Conservation (phyloP, 805 yeast species). For the Pichia kluyveri region DNA sequence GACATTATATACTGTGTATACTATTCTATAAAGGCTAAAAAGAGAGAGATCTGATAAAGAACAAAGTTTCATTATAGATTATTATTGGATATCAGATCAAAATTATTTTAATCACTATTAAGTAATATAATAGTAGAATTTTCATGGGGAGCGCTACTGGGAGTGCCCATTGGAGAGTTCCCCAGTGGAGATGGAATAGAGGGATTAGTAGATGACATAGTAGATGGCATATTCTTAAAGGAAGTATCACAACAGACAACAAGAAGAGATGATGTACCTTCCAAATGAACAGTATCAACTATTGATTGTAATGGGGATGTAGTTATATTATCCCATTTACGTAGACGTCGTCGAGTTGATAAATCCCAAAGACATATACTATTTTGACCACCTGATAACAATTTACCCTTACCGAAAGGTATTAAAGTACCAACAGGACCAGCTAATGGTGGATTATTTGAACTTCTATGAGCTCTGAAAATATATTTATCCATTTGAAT, state of each 20-base stretch:
- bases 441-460: constrained; percentile 16
- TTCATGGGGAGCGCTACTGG: too few relatives aligned
- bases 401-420: constrained; percentile 7
- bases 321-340: not conserved
- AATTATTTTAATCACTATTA: too few relatives aligned
- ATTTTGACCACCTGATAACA: constrained; percentile 20
- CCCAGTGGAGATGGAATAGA: not conserved
- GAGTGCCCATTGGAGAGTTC: too few relatives aligned
- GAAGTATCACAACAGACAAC: not conserved
- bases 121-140: too few relatives aligned
- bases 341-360: constrained; percentile 6
- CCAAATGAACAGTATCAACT: not conserved
- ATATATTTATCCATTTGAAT: constrained; percentile 43
- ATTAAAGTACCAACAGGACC: constrained; percentile 17
- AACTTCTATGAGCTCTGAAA: constrained; percentile 66
- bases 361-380: not conserved
- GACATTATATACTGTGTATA: constrained; percentile 15
- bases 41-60: too few relatives aligned
- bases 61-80: too few relatives aligned
- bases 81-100: too few relatives aligned
- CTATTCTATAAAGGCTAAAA: constrained; percentile 9
- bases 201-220: constrained; percentile 9
- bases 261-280: not conserved
- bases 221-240: constrained; percentile 20
- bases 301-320: not conserved